Conservation (phyloP, 768 basidiomycete species). For the Cyathus striatus region DNA sequence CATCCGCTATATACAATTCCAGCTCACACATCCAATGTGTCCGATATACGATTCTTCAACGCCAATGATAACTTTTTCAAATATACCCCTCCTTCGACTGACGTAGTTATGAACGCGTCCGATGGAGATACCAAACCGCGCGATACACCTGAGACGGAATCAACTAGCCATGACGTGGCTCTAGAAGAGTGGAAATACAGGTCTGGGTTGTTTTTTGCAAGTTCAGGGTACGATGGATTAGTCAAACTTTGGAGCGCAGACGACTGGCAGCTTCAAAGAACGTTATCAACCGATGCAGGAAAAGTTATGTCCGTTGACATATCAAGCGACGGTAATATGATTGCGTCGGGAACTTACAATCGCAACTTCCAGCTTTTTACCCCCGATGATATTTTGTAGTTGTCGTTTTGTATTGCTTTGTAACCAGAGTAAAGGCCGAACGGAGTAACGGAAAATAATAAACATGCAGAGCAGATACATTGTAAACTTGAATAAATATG, state of each 20-base stretch:
- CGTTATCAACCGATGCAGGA: constrained; percentile 90
- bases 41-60: constrained; percentile 93
- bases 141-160: constrained; percentile 29
- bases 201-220: constrained; percentile 89
- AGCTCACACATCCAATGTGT: constrained; percentile 91
- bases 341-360: constrained; percentile 90
- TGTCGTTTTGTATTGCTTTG: constrained; percentile 5
- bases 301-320: constrained; percentile 99
- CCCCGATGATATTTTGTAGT: constrained; percentile 55
- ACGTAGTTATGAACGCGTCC: constrained; percentile 53
- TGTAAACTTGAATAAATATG: too few species aligned
- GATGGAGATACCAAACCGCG: constrained; percentile 35
- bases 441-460: too few species aligned
- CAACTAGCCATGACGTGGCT: constrained; percentile 28
- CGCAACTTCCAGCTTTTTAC: constrained; percentile 93
- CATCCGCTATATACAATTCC: constrained; percentile 95
- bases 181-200: constrained; percentile 76
- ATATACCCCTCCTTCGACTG: constrained; percentile 26
- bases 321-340: constrained; percentile 72
- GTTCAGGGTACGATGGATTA: constrained; percentile 90
- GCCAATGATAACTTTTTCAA: constrained; percentile 50
- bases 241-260: constrained; percentile 98
- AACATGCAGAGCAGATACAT: too few species aligned
- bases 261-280: constrained; percentile 91
- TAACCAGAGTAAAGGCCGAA: background rate